Evolutionary conservation across 2,329 filamentous ascomycete genomes (phyloP).

Genomic region (Claviceps digitariae): DNA sequence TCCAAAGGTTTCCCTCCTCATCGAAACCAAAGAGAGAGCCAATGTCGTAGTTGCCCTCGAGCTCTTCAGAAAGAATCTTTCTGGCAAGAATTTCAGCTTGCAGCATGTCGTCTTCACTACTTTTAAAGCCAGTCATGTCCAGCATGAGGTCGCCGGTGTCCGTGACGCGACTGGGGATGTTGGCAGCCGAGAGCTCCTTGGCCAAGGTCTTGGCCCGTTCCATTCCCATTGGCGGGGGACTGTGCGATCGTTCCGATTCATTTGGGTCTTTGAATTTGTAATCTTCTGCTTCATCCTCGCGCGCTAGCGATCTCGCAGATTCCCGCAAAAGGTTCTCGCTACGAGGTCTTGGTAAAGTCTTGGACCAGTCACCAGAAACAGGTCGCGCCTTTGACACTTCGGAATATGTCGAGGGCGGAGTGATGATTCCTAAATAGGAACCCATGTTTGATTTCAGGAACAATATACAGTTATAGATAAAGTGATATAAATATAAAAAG

Average conservation of each 20-base stretch:
- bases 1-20: conserved; percentile 96
- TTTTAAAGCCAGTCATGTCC: conserved; percentile 96
- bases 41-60: conserved; percentile 93
- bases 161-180: conserved; percentile 87
- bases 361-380: conserved; percentile 37
- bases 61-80: conserved; percentile 81
- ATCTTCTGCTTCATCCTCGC: conserved; percentile 23
- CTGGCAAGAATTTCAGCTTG: conserved; percentile 87
- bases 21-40: conserved; percentile 91
- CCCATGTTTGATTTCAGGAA: neutral
- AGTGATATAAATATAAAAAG: too few species aligned
- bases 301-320: conserved; percentile 25
- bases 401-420: conserved; percentile 40
- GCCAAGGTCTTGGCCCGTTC: conserved; percentile 74
- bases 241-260: conserved; percentile 50
- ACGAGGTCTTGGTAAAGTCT: conserved; percentile 28
- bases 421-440: conserved; percentile 28
- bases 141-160: conserved; percentile 91
- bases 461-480: neutral
- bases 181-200: conserved; percentile 73
- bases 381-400: conserved; percentile 32
- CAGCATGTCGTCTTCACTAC: conserved; percentile 81
- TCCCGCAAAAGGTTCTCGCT: conserved; percentile 42
- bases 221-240: conserved; percentile 63
- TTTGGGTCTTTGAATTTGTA: conserved; percentile 21